Base-by-base conservation (phyloP, 352 stramenopile genomes). In the Pythium aristosporum region DNA sequence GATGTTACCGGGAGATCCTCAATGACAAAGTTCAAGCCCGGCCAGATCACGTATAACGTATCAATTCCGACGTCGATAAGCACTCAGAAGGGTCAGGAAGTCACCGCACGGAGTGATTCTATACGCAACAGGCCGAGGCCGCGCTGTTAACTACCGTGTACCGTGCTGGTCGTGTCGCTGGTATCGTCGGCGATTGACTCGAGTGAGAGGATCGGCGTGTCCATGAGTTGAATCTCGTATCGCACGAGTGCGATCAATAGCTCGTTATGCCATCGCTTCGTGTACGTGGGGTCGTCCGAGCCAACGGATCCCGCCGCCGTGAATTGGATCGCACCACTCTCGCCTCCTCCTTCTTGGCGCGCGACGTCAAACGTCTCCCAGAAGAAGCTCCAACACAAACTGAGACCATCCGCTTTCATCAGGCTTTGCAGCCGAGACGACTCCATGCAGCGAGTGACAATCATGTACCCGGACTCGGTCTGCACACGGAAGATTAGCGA, bases 401-500 rank as follows among this genome's bases (percentile, higher is more conserved):
- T 39, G 20, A 49, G 41, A 7, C 55, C 53, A 5, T 48, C 44
- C 2, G 32, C 34, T 1, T 41, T 15, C 9, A 55, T 62, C 11
- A 51, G 21, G 13, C 10, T 20, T 51, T 62, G 49, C 0, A 71
- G 8, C 10, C 37, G 32, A 3, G 21, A 23, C 3, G 23, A 47
- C 8, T n/a, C 30, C 8, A 67, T 63, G 16, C 43, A 52, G 1
- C 53, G 50, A 0, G 57, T 9, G 5, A 18, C 39, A 3, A 52
- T 41, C 21, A 53, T 18, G 37, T 51, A 67, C 5, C 65, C 58
- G 8, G 44, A 43, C 11, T 58, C 34, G 5, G 65, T 67, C 47
- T 23, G 3, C 16, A 60, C 8, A 9, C 65, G 57, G 46, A 57
- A 71, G 1, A 56, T 16, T 0, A 71, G 21, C 21, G n/a, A 44